Evolutionary conservation across 306 rosid genomes (phyloP), one percentile per base, ranked within the genome.

Genomic region (Dalbergia cultrata): DNA sequence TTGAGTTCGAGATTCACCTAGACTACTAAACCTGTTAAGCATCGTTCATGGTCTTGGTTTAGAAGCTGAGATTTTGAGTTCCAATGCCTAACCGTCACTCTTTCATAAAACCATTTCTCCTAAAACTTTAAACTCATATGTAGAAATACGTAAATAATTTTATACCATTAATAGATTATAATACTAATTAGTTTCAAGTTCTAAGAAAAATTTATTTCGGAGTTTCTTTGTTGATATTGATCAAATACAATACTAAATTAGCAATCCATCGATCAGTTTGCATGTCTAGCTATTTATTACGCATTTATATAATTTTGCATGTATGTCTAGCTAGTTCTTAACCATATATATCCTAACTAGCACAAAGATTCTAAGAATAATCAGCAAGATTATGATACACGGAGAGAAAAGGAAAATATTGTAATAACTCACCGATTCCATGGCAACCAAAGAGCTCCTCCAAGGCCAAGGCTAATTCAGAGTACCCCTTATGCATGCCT

Each of bases 391-490:
- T 14, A 49, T 26, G 13, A 2, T 47, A 7, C 43, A 31, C 12
- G 14, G 5, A 53, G 13, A 43, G 67, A 34, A 59, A 53, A n/a
- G 33, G 5, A 6, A 73, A 68, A 67, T 4, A n/a, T 26, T 34
- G 17, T 17, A 67, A 73, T 13, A 59, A 70, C 83, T 87, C 33
- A 91, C 94, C 81, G 7, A 93, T 78, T 66, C 82, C 91, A 72
- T 82, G 84, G 66, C 81, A 88, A 67, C 72, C 88, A 53, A 91
- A 93, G 79, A 93, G 89, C 17, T 88, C 86, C 75, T 91, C 92
- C 89, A 93, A 80, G 8, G 94, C 88, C 0, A 82, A 4, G 11
- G 87, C 90, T n/a, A 93, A 90, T 56, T 91, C 86, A 0, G 81
- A 74, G 75, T 91, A 93, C 2, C 75, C 90, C 45, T 86, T 84